Evolutionary conservation across 345 rosid species (phyloP), one percentile per base, ranked within the genome.

Genomic region (Conringia planisiliqua): DNA sequence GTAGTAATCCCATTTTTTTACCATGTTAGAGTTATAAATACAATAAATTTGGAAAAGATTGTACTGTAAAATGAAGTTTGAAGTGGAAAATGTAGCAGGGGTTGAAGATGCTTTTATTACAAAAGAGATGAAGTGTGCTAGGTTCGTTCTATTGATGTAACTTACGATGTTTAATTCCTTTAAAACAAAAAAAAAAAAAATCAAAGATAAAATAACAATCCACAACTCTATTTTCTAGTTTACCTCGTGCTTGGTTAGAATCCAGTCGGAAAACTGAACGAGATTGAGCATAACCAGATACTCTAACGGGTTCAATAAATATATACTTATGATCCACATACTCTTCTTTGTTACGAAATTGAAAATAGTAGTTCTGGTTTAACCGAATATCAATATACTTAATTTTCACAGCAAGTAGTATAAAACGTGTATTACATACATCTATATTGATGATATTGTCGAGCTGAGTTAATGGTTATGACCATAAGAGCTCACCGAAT

Each of bases 381-480:
- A 6, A 29, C 10, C 0, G 11, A 50, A 20, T 18, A 29, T 27
- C 20, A 14, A 3, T 13, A 6, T 27, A 14, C 60, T 13, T 27
- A 40, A 3, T 20, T 40, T 35, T 4, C 17, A 40, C 8, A 6
- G 29, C 22, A 13, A 10, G 18, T 39, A 52, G 52, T 40, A 10
- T 6, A 42, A 69, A 42, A 55, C 30, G 36, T 38, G 54, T 40
- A 18, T 57, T 58, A 58, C 35, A 27, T 29, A 13, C 10, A 52
- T 4, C 3, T 1, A 40, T n/a, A 26, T 2, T 27, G 55, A 69
- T 42, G 39, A 30, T 40, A 32, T 42, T 56, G 65, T 56, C 5
- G 43, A 56, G 56, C 33, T 17, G 64, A 57, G 65, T 43, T 7
- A 43, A 43, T 70, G 43, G 33, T 46, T 18, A 70, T 57, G 66